phyloP scores from a whole-genome alignment of 331 rosid genomes.

The Malus hybrid region DNA sequence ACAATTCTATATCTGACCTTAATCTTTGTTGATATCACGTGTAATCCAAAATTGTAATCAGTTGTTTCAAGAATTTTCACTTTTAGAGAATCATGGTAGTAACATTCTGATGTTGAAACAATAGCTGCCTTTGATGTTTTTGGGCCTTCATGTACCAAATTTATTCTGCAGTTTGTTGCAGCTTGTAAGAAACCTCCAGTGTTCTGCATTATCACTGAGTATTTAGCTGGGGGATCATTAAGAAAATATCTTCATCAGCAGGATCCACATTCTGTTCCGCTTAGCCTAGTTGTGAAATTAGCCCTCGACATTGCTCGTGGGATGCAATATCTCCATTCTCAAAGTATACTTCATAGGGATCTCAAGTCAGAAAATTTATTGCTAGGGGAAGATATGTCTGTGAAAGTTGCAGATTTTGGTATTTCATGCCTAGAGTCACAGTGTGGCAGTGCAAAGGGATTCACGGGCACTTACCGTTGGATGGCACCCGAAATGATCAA shows the following conservation, averaged over 20 bases:
- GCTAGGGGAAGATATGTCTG: constrained; percentile 84
- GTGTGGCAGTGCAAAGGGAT: constrained; percentile 77
- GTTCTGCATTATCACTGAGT: constrained; percentile 90
- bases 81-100: no score
- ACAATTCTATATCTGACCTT: background rate
- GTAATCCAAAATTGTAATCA: background rate
- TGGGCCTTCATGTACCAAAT: background rate
- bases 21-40: background rate
- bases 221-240: constrained; percentile 83
- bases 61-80: background rate
- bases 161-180: constrained; percentile 67
- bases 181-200: constrained; percentile 99
- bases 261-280: constrained; percentile 66
- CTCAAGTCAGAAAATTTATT: constrained; percentile 91
- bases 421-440: constrained; percentile 94
- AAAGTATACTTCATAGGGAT: constrained; percentile 94
- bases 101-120: background rate
- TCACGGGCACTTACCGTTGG: constrained; percentile 97
- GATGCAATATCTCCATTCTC: constrained; percentile 88
- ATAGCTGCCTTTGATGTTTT: background rate
- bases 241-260: constrained; percentile 80
- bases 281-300: constrained; percentile 57
- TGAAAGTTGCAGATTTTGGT: constrained; percentile 96
- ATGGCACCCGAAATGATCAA: constrained; percentile 99
- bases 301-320: constrained; percentile 75